These are phyloP conservation scores for Phaeosphaeriaceae sp. DNA, from an alignment of 2,329 filamentous ascomycete genomes.

Conservation along the genomic window DNA sequence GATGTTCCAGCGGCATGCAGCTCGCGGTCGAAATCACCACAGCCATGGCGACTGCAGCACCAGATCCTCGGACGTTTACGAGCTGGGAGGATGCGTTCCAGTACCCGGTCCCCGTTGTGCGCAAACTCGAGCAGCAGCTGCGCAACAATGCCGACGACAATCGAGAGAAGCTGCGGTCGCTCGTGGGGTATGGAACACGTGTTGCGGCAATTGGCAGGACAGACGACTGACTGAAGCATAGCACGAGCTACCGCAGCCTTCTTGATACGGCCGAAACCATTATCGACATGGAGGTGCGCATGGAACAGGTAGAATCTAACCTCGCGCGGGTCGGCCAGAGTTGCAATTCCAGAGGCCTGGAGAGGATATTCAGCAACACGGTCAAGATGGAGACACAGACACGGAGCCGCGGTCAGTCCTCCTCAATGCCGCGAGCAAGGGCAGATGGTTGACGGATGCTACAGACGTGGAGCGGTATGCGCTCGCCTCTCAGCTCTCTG, in stretches of 20 bases:
- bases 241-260: conserved; percentile 81
- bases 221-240: conserved; percentile 37
- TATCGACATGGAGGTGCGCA: conserved; percentile 83
- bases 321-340: conserved; percentile 75
- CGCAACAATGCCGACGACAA: conserved; percentile 68
- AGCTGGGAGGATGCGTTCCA: conserved; percentile 74
- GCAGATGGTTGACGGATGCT: conserved; percentile 23
- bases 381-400: conserved; percentile 56
- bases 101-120: conserved; percentile 67
- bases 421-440: conserved; percentile 1
- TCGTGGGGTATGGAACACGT: conserved; percentile 64
- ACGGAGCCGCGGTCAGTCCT: conserved; percentile 50
- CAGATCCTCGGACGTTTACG: conserved; percentile 63
- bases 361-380: conserved; percentile 67
- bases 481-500: conserved; percentile 63
- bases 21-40: not conserved
- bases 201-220: not conserved
- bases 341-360: conserved; percentile 77
- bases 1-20: too few relatives aligned
- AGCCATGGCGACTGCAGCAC: conserved; percentile 61
- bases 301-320: conserved; percentile 74
- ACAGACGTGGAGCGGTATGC: conserved; percentile 53
- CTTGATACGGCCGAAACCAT: conserved; percentile 94
- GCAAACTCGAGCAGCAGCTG: conserved; percentile 69
- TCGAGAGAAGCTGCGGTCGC: conserved; percentile 69